Base-by-base conservation (phyloP, 768 basidiomycete genomes). In the Trametes cubensis region DNA sequence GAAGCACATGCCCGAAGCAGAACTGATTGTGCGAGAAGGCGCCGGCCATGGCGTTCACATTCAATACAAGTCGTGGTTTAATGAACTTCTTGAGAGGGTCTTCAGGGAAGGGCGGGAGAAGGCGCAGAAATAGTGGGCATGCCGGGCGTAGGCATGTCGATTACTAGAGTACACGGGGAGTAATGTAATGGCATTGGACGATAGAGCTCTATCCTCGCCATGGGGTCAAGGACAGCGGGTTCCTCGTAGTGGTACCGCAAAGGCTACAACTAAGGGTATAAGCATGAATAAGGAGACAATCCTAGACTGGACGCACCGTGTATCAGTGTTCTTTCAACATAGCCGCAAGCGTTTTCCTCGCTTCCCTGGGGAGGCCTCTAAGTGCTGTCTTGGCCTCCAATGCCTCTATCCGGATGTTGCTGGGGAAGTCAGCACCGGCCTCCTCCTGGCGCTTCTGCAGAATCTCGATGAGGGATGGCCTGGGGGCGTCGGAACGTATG, bases 11-110 rank as follows among this genome's bases (percentile, higher is more conserved):
- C 74, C 79, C 0, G 76, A 81, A 53, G 82, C 84, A 0, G 83
- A 85, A 63, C 63, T 70, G 20, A 78, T 81, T 0, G 80, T 84
- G 56, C 90, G 86, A 85, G 70, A 81, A 55, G 76, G 75, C 1
- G 85, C 85, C 0, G 91, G 90, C 0, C 92, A 92, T 70, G 87
- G 77, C 4, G 68, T 90, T 30, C 76, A 82, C 30, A 63, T 68
- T 1, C 91, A 92, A 69, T 64, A 75, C 18, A 71, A 70, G 41
- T 69, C 74, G 15, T 73, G 78, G 71, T 85, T 87, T 68, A 87
- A 89, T 66, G 71, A 67, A 11, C 68, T 89, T 14, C 62, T 92
- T 41, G 84, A 87, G 72, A 77, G 77, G 53, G 80, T 81, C 1
- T 81, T 86, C 62, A 72, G 76, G 45, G 84, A 90, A 68, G 88